These are phyloP conservation scores for Pisolithus marmoratus DNA, from an alignment of 768 basidiomycete genomes.

Conservation along the genomic window DNA sequence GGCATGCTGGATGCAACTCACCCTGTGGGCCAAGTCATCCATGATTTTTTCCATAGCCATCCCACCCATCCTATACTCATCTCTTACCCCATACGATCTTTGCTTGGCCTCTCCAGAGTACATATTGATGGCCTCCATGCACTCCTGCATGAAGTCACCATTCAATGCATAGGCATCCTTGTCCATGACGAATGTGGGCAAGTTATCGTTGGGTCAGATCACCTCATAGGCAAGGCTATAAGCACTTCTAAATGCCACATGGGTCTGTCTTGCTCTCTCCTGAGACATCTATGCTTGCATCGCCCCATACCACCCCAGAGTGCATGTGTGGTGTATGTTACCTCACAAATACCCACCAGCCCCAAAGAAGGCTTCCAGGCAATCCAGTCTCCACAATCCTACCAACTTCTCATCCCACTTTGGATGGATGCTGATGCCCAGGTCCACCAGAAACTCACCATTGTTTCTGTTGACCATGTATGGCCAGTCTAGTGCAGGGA, in stretches of 20 bases:
- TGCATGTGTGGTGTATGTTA: slow-evolving; percentile 5
- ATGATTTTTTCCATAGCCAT: too few relatives aligned
- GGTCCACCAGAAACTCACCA: too few relatives aligned
- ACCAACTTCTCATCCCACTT: background rate
- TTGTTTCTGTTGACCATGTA: too few relatives aligned
- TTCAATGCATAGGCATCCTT: background rate
- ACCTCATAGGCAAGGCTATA: slow-evolving; percentile 8
- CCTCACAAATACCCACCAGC: slow-evolving; percentile 1
- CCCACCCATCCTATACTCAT: too few relatives aligned
- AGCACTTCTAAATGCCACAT: slow-evolving; percentile 8
- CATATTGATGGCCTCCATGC: background rate
- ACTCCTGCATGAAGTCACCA: background rate
- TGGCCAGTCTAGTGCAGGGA: too few relatives aligned
- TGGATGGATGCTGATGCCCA: too few relatives aligned
- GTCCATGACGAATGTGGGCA: slow-evolving; percentile 3
- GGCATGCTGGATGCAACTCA: background rate
- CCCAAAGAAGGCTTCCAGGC: slow-evolving; percentile 7
- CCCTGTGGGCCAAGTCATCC: too few relatives aligned
- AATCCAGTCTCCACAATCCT: slow-evolving; percentile 8
- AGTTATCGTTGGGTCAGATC: slow-evolving; percentile 2
- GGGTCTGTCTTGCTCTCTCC: slow-evolving; percentile 1
- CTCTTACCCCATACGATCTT: too few relatives aligned
- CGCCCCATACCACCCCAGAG: slow-evolving; percentile 6
- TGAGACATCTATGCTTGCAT: slow-evolving; percentile 13
- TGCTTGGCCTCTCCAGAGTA: too few relatives aligned